Evolutionary conservation across 768 basidiomycete species (phyloP), one percentile per base, ranked within the genome.

Genomic region (Steccherinum ochraceum): DNA sequence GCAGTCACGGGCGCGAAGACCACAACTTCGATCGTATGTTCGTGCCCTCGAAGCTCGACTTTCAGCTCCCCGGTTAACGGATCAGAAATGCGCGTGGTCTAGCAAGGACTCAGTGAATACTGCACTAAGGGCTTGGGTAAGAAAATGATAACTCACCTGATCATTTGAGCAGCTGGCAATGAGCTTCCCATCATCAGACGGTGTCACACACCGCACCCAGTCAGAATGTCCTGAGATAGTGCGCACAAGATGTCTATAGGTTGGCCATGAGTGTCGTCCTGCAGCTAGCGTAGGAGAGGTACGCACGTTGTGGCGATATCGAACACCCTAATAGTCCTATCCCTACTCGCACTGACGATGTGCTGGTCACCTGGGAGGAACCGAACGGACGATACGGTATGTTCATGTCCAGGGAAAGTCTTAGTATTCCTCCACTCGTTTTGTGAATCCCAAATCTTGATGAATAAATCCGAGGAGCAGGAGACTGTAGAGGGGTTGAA

Each of bases 391-490:
- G 93, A 93, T 45, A 95, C 87, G 12, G 88, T 83, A 66, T 95
- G 93, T 65, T 95, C 93, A 61, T 95, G 93, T 5, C 92, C 93
- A 50, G 85, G 81, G 45, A 94, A 72, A 2, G 92, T 93, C 68
- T 88, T 89, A 52, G 76, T 76, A 64, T 91, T 93, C 72, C 89
- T 91, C 77, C 89, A 94, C 59, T 92, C 90, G 65, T 91, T 88
- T 56, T 83, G 78, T 13, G 85, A 80, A 66, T 93, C 89, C 93
- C 93, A 95, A 53, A 95, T 76, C 70, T 93, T 93, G 71, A 95
- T 84, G 59, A 90, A 89, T 45, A 94, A 73, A 69, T 95, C 93
- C 48, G 86, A 85, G 2, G 93, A 94, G 56, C 82, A 83, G 1
- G 90, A 84, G 66, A 74, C 78, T 78, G 57, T 56, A 62, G 11